Base-by-base conservation (phyloP, 2,329 filamentous ascomycete genomes). In the Daldinia sp. region DNA sequence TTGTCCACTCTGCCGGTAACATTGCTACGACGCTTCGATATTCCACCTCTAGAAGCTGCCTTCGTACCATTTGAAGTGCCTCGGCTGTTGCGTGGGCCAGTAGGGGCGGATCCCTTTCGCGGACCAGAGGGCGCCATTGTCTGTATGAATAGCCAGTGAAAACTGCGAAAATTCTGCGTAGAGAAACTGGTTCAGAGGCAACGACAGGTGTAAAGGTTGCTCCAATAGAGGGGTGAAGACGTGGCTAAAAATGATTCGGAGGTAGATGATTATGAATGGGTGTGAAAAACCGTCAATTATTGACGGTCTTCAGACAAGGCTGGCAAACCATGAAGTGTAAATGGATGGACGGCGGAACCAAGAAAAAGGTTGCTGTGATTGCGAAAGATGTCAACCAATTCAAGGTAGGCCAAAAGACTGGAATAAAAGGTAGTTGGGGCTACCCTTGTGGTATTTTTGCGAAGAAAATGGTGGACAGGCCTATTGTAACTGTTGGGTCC, bases 11-110 rank as follows among this genome's bases (percentile, higher is more conserved):
- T 83, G 3, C 74, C 73, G 3, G 75, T 62, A 20, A 74, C 70
- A 44, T 77, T 77, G 10, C 75, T 77, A 42, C 82, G 83, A 54
- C 84, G 84, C 76, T 88, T 89, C 20, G 81, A 79, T 60, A 89
- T 84, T 33, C 87, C 87, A 39, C 83, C 83, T 72, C 84, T 81
- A 28, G 76, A 65, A 56, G 60, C 72, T 20, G 71, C 48, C 58
- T 75, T 77, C 18, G 65, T 54, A 35, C 68, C 68, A 44, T 41
- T 69, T 12, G 60, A 39, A n/a, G 58, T 20, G 10, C 63, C 42
- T 58, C 72, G 69, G 33, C 64, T 53, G 39, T 72, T 74, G 58
- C 73, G 74, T 42, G 70, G 50, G 48, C 71, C 68, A 35, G 69
- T 65, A 41, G 70, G 57, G 20, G 50, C 64, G 18, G 73, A 56